Conservation (phyloP, 2,329 filamentous ascomycete genomes). For the Alternaria ventricosa region DNA sequence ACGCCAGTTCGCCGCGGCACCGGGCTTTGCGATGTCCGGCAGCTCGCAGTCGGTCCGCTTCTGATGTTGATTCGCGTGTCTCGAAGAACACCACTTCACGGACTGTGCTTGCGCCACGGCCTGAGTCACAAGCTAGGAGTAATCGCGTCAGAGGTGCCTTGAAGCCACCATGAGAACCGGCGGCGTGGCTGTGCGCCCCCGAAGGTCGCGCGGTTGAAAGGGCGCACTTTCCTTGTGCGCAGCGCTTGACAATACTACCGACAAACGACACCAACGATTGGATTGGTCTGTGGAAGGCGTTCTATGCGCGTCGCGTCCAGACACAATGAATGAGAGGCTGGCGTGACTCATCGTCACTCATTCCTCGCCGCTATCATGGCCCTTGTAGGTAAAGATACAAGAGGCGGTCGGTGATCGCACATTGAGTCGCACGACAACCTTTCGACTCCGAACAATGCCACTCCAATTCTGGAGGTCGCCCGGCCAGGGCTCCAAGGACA, state of each 20-base stretch:
- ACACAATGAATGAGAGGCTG: not conserved
- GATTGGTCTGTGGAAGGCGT: not conserved
- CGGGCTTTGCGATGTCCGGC: not conserved
- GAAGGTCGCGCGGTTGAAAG: not conserved
- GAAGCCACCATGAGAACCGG: not conserved
- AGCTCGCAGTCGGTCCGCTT: not conserved
- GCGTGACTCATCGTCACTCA: not conserved
- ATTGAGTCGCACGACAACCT: not conserved
- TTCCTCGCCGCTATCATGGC: not conserved
- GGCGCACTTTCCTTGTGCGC: not conserved
- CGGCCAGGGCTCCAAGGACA: slow-evolving; percentile 9
- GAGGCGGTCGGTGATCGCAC: not conserved
- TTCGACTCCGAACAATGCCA: slow-evolving; percentile 1
- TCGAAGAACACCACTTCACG: not conserved
- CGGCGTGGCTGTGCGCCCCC: not conserved
- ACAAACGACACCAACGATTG: not conserved
- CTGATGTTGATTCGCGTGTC: not conserved
- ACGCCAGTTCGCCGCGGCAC: not conserved
- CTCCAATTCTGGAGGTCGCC: slow-evolving; percentile 10
- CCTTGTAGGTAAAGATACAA: not conserved
- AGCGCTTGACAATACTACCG: not conserved
- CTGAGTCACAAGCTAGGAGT: not conserved
- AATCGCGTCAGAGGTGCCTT: not conserved
- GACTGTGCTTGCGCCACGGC: not conserved
- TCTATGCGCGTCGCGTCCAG: not conserved